phyloP scores from a whole-genome alignment of 2,329 filamentous ascomycete species.

The Exophiala viscosa region DNA sequence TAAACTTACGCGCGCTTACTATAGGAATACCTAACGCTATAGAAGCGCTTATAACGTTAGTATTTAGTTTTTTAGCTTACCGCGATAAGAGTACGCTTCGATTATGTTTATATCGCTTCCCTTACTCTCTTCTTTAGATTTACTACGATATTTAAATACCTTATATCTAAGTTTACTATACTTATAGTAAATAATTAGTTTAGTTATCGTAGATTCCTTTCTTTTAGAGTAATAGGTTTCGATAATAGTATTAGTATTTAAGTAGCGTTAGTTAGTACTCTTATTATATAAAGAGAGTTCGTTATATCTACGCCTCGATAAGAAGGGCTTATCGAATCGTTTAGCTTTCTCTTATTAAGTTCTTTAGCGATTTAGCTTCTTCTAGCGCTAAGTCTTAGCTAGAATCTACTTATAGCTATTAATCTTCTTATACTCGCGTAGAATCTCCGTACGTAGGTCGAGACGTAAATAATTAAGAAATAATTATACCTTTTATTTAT shows the following conservation, averaged over 20 bases:
- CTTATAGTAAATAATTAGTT: neutral
- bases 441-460: no score
- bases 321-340: neutral
- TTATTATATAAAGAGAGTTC: neutral
- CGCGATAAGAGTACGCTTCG: no score
- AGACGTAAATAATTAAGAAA: neutral
- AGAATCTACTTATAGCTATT: neutral
- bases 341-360: neutral
- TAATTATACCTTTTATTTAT: neutral
- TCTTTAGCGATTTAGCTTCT: neutral
- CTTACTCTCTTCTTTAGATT: neutral
- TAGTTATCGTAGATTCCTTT: no score
- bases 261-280: neutral
- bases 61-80: neutral
- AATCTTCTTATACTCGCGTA: neutral
- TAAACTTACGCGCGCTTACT: neutral
- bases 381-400: neutral
- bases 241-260: no score
- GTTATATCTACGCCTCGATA: neutral
- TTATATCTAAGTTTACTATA: neutral
- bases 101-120: neutral
- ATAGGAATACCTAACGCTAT: neutral
- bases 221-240: no score
- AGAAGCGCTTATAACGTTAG: neutral
- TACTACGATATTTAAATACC: neutral